Base-by-base conservation (phyloP, 1,284 basidiomycete species). In the Fistulinella cinereoalba region DNA sequence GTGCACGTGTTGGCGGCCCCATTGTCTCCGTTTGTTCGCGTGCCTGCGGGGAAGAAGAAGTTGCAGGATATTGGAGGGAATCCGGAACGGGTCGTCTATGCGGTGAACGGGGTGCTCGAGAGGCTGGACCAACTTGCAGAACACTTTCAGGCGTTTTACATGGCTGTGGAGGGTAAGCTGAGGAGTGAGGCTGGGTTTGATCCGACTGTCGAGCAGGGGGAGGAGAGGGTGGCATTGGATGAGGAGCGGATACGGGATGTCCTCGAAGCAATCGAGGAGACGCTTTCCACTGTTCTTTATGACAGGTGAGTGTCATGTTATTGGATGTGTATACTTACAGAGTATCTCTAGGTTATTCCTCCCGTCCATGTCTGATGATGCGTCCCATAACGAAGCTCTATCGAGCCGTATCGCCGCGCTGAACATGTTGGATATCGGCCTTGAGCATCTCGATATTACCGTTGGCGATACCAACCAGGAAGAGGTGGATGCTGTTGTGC, bases 361-460 rank as follows among this genome's bases (percentile, higher is more conserved):
- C 3, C 83, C 81, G 2, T 71, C 80, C 2, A 75, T 74, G 1
- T 85, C 88, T 0, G 88, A 92, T 50, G 92, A 97, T 60, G 74
- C 80, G 0, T 84, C 82, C 1, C 92, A 94, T 58, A 92, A 97
- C 59, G 90, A 92, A 57, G 86, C 91, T 0, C 71, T 98, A 4
- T 82, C 92, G 0, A 91, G 85, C 55, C 81, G 93, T 4, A 85
- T 97, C 19, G 90, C 91, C 15, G 28, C 28, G 28, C 28, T 29
- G 8, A 29, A 29, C 28, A 29, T 29, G 28, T 29, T 29, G 11
- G 28, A 29, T 29, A 11, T 29, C 1, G 79, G 81, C 2, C 72
- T 97, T n/a, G 84, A 87, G 33, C 92, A 97, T 66, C 79, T 98
- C 1, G 95, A 94, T 6, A 77, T 97, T 5, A 69, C 88, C 61